A percentile compares a stretch with the other conserved stretches of the same genome.
These are phyloP conservation scores for Microthlaspi erraticum DNA, from an alignment of 345 rosid species.

Conservation along the genomic window DNA sequence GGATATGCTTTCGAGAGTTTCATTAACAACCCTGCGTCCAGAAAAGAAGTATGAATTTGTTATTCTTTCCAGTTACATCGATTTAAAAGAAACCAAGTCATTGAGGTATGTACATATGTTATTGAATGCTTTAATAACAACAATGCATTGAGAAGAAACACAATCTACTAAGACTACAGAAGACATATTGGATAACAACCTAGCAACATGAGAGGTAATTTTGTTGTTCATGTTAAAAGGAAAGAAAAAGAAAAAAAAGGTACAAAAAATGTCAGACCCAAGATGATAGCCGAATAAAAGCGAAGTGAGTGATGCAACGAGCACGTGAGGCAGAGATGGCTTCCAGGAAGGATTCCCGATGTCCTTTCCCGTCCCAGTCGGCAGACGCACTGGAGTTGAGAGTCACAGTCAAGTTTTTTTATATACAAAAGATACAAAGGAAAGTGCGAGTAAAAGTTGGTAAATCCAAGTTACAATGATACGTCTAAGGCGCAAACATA, in stretches of 20 bases:
- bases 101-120: neutral
- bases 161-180: constrained; percentile 1
- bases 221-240: neutral
- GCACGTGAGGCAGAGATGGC: constrained; percentile 76
- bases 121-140: neutral
- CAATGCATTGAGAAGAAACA: constrained; percentile 24
- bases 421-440: neutral
- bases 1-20: constrained; percentile 90
- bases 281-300: constrained; percentile 91
- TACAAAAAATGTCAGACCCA: constrained; percentile 54
- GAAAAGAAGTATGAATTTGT: constrained; percentile 14
- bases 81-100: neutral
- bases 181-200: neutral
- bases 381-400: constrained; percentile 53
- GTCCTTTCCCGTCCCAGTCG: constrained; percentile 63
- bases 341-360: constrained; percentile 78
- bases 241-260: constrained; percentile 13
- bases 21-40: constrained; percentile 83
- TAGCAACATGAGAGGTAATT: constrained; percentile 13
- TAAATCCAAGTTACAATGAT: neutral
- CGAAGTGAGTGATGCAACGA: constrained; percentile 76
- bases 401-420: constrained; percentile 29
- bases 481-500: neutral
- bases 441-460: constrained; percentile 6
- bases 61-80: constrained; percentile 24